Conservation (phyloP, 139 green algal genomes). For the Asterochloris erici region DNA sequence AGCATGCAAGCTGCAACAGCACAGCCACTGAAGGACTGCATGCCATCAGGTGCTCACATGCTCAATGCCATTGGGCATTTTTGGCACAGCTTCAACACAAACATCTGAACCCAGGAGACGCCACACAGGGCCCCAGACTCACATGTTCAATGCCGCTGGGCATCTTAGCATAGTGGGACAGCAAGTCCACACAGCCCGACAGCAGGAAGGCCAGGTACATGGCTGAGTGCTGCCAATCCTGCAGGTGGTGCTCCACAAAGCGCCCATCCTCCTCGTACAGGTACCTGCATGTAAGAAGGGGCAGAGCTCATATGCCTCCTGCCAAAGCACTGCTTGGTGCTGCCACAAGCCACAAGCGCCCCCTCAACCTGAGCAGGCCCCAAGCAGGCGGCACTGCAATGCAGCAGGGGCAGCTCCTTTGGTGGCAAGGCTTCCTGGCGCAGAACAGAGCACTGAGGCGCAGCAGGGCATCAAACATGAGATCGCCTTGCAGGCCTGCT, state of each 20-base stretch:
- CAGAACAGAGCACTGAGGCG: not conserved
- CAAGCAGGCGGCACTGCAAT: too few species aligned
- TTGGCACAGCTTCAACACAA: not conserved
- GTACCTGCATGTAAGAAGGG: slow-evolving; percentile 13
- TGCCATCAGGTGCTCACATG: too few species aligned
- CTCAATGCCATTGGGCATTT: not conserved
- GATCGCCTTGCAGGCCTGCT: too few species aligned
- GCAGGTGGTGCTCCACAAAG: slow-evolving; percentile 43
- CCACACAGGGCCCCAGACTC: not conserved
- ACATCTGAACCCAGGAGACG: not conserved
- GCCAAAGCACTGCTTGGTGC: too few species aligned
- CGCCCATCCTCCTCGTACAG: slow-evolving; percentile 38
- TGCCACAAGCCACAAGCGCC: not conserved
- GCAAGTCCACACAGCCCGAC: slow-evolving; percentile 46
- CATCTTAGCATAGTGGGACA: slow-evolving; percentile 23
- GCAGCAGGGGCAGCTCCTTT: not conserved
- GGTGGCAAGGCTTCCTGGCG: not conserved
- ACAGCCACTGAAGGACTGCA: too few species aligned
- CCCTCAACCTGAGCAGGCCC: too few species aligned
- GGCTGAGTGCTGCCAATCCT: slow-evolving; percentile 56
- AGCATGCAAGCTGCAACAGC: too few species aligned
- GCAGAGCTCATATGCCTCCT: not conserved
- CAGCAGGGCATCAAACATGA: too few species aligned
- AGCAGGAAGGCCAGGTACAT: slow-evolving; percentile 50
- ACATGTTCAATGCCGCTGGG: slow-evolving; percentile 38